Base-by-base conservation (phyloP, 139 green algal genomes). In the Nannochloris sp. region DNA sequence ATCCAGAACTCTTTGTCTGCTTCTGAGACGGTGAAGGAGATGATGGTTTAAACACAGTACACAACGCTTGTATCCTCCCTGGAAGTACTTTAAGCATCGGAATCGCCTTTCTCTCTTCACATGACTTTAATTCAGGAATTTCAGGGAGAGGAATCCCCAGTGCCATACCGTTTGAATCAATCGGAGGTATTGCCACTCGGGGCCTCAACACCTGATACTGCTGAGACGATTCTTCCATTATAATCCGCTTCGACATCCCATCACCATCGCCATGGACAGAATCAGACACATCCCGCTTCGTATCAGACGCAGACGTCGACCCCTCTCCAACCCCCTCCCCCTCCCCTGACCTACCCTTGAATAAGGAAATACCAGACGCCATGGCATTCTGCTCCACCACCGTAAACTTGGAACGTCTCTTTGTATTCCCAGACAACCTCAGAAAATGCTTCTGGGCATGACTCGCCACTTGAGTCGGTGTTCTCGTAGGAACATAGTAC, bases 401-500 rank as follows among this genome's bases (percentile, higher is more conserved):
- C 2, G 66, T 67, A 57, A 90, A 88, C 23, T 79, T 67, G 4
- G 63, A 79, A 10, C 75, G 62, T 10, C 89, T 77, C 79, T 96
- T 96, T 44, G 82, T 88, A 1, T 80, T 56, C 44, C 88, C 86
- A 8, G 57, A 74, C 4, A 89, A 59, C 11, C 89, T 74, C 30
- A 96, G 77, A 59, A 93, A 94, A 66, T 95, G 83, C 71, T 96
- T 96, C 69, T 96, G 89, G 2, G 89, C 89, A 62, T 96, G 89
- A 26, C 66, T 84, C n/a, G 89, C 89, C 0, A 96, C 87, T 65
- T 87, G 76, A 6, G 87, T 95, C 4, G 88, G 82, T 2, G 85
- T 93, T 45, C 88, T 72, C 25, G 74, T 78, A 8, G 81, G 78
- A 17, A 94, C 82, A 45, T 83, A 94, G 26, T 79, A 65, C 3